A percentile compares a stretch with the other conserved stretches of the same genome.
Evolutionary conservation across 1,284 basidiomycete species (phyloP).

Genomic region (Termitomyces sp.): DNA sequence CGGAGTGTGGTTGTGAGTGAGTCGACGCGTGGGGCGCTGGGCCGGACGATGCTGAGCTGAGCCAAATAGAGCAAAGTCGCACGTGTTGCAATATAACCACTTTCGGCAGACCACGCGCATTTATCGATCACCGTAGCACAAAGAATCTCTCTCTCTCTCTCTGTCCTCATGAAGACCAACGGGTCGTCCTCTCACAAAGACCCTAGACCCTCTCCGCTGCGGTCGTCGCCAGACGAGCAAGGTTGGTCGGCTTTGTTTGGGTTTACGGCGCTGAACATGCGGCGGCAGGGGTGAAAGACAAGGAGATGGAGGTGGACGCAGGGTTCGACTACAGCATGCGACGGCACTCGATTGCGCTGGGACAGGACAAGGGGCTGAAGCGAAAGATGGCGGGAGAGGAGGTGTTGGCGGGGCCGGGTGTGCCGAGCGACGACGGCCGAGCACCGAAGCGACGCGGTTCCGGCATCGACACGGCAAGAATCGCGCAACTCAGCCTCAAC

Average conservation of each 20-base stretch:
- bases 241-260: not conserved
- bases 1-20: constrained; percentile 15
- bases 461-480: constrained; percentile 66
- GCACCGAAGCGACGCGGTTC: constrained; percentile 77
- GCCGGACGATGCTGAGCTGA: constrained; percentile 10
- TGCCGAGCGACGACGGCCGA: constrained; percentile 59
- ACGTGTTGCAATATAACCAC: constrained; percentile 41
- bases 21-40: constrained; percentile 14
- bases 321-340: constrained; percentile 60
- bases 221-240: constrained; percentile 42
- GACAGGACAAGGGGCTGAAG: too few relatives aligned
- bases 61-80: constrained; percentile 19
- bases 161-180: too few relatives aligned
- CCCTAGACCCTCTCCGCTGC: constrained; percentile 37
- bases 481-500: constrained; percentile 65
- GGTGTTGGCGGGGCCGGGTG: constrained; percentile 60
- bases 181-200: too few relatives aligned
- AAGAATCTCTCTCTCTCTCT: too few relatives aligned
- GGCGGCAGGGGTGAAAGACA: not conserved
- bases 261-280: not conserved
- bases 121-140: constrained; percentile 24
- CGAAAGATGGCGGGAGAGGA: constrained; percentile 67
- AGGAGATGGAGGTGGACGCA: constrained; percentile 24
- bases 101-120: constrained; percentile 22
- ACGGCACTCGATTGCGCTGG: constrained; percentile 59